Base-by-base conservation (phyloP, 176 grass and related monocot species). In the Musa acuminata region DNA sequence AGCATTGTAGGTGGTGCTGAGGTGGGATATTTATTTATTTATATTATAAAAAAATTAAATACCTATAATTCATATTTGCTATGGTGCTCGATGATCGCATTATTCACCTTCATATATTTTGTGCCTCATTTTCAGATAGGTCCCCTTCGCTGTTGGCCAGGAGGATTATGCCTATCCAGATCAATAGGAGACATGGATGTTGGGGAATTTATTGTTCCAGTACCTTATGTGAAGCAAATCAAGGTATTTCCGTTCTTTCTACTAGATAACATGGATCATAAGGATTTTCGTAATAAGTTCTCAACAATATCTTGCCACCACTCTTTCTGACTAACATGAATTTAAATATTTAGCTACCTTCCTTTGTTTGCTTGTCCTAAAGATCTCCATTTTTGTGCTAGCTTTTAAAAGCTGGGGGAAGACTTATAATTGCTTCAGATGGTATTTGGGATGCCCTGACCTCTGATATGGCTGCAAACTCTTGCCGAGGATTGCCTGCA, bases 151-250 rank as follows among this genome's bases (percentile, higher is more conserved):
- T 96, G 93, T 78, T 96, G 93, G 93, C 93, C 93, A 53, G 93
- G 93, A 53, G 93, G 93, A 72, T 70, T 96, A 71, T 92, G 93
- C 75, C 75, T 96, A 59, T 96, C 93, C 54, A 88, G 93, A 87
- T 96, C 93, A 8, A 96, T 96, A 71, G 93, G 93, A n/a, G 93
- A 96, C 73, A 90, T 96, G 52, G 93, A 96, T 79, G 93, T 92
- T 64, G 93, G 93, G 1, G 93, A 96, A 81, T 96, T 96, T 77
- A 96, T 96, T 19, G 93, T 92, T 64, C 93, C 93, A 25, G 87
- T 96, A 76, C 93, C 93, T 53, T 90, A 90, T 81, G 93, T 96
- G 52, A 96, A 96, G 83, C 93, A 96, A 92, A 90, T 96, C 29
- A 96, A 96, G 93, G 93, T 96, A 66, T 67, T 23, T 9, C 49